Evolutionary conservation across 805 yeast species (phyloP).

Genomic region (Metschnikowia henanensis): DNA sequence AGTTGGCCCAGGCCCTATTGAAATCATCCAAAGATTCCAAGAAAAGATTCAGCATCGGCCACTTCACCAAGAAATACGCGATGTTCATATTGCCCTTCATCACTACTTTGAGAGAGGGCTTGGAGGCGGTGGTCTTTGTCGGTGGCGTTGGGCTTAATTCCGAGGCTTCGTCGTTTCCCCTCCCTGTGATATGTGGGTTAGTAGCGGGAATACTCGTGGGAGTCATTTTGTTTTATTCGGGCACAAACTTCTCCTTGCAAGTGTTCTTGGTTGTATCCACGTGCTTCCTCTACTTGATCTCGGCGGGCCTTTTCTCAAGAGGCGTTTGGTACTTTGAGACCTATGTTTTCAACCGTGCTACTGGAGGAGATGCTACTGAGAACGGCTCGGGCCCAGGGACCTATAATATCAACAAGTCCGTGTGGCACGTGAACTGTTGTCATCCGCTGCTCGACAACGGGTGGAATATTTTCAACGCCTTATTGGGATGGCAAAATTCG

Average conservation of each 20-base stretch:
- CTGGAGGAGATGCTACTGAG: slow-evolving; percentile 97
- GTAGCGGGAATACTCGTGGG: slow-evolving; percentile 79
- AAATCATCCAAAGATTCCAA: slow-evolving; percentile 37
- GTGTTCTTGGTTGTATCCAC: slow-evolving; percentile 86
- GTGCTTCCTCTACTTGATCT: slow-evolving; percentile 61
- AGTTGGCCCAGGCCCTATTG: slow-evolving; percentile 82
- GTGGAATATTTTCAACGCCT: slow-evolving; percentile 96
- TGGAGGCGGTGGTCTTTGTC: slow-evolving; percentile 48
- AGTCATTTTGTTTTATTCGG: slow-evolving; percentile 71
- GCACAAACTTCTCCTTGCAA: slow-evolving; percentile 81
- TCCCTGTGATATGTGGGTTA: slow-evolving; percentile 89
- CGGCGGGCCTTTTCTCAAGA: slow-evolving; percentile 68
- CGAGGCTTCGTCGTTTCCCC: slow-evolving; percentile 64
- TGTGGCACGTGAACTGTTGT: slow-evolving; percentile 98
- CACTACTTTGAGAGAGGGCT: slow-evolving; percentile 94
- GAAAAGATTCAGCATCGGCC: slow-evolving; percentile 51
- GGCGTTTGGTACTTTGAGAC: slow-evolving; percentile 89
- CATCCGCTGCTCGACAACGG: slow-evolving; percentile 78
- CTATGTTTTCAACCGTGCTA: slow-evolving; percentile 56
- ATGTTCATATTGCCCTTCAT: slow-evolving; percentile 89
- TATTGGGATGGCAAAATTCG: slow-evolving; percentile 96
- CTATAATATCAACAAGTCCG: slow-evolving; percentile 73
- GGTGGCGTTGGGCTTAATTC: slow-evolving; percentile 43
- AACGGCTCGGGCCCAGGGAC: slow-evolving; percentile 95
- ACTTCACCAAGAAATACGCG: slow-evolving; percentile 69